Conservation (phyloP, 345 rosid species). For the Arabidopsis suecica region DNA sequence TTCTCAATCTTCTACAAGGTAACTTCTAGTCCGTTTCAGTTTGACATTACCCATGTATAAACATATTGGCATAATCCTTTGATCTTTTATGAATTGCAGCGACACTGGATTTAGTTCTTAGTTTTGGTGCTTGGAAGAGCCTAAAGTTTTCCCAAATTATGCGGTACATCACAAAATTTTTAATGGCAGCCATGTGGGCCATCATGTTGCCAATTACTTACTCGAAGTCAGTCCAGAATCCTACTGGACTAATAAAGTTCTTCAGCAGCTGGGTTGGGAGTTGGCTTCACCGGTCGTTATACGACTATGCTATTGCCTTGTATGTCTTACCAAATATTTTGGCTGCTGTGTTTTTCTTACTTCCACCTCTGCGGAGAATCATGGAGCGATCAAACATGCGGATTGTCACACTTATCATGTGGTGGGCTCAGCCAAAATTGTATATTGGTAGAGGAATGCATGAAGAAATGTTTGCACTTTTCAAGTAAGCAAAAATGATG, state of each 20-base stretch:
- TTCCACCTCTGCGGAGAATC: slow-evolving; percentile 73
- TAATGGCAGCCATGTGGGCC: slow-evolving; percentile 84
- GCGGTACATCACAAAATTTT: slow-evolving; percentile 79
- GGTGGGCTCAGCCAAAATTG: slow-evolving; percentile 99
- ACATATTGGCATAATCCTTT: slow-evolving; percentile 20
- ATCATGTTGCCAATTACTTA: slow-evolving; percentile 80
- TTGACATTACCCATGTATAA: slow-evolving; percentile 12
- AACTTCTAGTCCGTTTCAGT: slow-evolving; percentile 10
- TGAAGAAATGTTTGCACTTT: slow-evolving; percentile 81
- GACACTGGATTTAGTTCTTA: slow-evolving; percentile 78
- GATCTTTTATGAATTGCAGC: slow-evolving; percentile 56
- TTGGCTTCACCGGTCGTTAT: slow-evolving; percentile 71
- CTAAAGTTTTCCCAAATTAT: slow-evolving; percentile 76
- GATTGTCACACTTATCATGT: slow-evolving; percentile 76
- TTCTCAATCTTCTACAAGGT: slow-evolving; percentile 93
- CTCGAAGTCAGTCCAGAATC: slow-evolving; percentile 73
- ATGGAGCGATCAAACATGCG: slow-evolving; percentile 91
- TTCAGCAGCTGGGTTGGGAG: slow-evolving; percentile 64
- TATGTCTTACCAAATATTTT: slow-evolving; percentile 79
- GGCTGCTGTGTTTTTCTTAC: slow-evolving; percentile 71
- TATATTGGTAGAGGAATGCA: slow-evolving; percentile 99
- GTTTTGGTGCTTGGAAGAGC: slow-evolving; percentile 85
- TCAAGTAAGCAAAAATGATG: slow-evolving; percentile 67
- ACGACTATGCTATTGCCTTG: slow-evolving; percentile 75
- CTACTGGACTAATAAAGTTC: slow-evolving; percentile 74